Base-by-base conservation (phyloP, 2,329 filamentous ascomycete genomes). In the Mycogone perniciosa region DNA sequence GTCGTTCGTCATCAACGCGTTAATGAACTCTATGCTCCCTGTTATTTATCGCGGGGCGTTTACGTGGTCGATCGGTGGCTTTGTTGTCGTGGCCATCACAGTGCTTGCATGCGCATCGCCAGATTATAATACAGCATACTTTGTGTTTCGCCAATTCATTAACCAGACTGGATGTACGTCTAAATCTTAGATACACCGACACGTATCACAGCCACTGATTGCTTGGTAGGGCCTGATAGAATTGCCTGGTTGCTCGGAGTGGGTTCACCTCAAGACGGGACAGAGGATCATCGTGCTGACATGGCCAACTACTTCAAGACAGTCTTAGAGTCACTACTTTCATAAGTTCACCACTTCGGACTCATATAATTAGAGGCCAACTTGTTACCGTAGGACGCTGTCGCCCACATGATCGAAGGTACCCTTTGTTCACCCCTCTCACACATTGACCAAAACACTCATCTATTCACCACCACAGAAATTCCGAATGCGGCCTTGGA, bases 51-150 rank as follows among this genome's bases (percentile, higher is more conserved):
- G 84, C 55, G 73, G 75, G 13, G 85, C 85, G 0, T 84, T 89
- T 53, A 75, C 80, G 30, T 89, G 85, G 85, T 86, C 81, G 0
- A 72, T 89, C 2, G 67, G 74, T 2, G 86, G 86, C 0, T 88
- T 89, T 57, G 70, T 78, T 11, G 70, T 88, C 48, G 85, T 89
- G 48, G 85, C 74, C 39, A 86, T 88, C 54, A 85, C 84, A 0
- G 71, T 86, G 0, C 71, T 89, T 33, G 75, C 82, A 2, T 85
- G 81, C 57, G 74, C 83, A 0, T 77, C 84, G 2, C 82, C 82
- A 0, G 71, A 83, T 54, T 89, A 80, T 62, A 63, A 58, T 3
- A 62, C 61, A 0, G 62, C 59, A 1, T 57, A 57, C 2, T 67
- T 65, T 31, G 64, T 66, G 0, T 67, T 67, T 29, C 54, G 62